phyloP scores from a whole-genome alignment of 306 rosid genomes.

The Lupinus albus region DNA sequence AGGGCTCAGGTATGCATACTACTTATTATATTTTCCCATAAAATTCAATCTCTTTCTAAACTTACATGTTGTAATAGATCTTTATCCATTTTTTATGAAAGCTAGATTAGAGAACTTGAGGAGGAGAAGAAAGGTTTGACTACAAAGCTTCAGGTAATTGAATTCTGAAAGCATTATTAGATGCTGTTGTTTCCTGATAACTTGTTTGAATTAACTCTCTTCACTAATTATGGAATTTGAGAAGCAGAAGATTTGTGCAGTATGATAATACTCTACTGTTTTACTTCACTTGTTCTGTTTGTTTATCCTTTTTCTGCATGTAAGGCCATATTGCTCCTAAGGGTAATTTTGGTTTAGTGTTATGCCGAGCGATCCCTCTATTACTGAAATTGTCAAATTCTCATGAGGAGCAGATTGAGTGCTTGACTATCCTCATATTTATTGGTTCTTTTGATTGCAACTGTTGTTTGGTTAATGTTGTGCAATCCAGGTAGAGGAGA shows the following conservation, averaged over 20 bases:
- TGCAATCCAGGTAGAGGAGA: constrained; percentile 85
- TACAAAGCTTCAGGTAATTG: constrained; percentile 89
- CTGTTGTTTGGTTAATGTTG: constrained; percentile 35
- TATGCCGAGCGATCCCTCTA: background rate
- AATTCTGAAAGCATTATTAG: constrained; percentile 30
- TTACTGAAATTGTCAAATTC: constrained; percentile 17
- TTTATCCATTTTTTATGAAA: constrained; percentile 52
- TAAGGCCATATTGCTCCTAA: constrained; percentile 7
- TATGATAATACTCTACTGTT: background rate
- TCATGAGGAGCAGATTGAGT: constrained; percentile 24
- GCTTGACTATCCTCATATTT: constrained; percentile 27
- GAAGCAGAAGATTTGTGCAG: constrained; percentile 23
- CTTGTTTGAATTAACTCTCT: constrained; percentile 17
- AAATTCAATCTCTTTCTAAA: constrained; percentile 31
- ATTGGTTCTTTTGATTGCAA: constrained; percentile 32
- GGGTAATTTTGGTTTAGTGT: constrained; percentile 25
- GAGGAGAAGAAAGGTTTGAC: constrained; percentile 97
- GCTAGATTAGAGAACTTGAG: constrained; percentile 97
- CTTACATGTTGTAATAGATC: constrained; percentile 34
- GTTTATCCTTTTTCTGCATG: constrained; percentile 6
- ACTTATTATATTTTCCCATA: constrained; percentile 36
- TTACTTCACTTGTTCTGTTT: constrained; percentile 5
- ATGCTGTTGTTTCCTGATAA: constrained; percentile 20
- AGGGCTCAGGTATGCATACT: constrained; percentile 80
- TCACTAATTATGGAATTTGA: constrained; percentile 18